Evolutionary conservation across 495 filamentous ascomycete genomes (phyloP).

Genomic region (Podospora australis): DNA sequence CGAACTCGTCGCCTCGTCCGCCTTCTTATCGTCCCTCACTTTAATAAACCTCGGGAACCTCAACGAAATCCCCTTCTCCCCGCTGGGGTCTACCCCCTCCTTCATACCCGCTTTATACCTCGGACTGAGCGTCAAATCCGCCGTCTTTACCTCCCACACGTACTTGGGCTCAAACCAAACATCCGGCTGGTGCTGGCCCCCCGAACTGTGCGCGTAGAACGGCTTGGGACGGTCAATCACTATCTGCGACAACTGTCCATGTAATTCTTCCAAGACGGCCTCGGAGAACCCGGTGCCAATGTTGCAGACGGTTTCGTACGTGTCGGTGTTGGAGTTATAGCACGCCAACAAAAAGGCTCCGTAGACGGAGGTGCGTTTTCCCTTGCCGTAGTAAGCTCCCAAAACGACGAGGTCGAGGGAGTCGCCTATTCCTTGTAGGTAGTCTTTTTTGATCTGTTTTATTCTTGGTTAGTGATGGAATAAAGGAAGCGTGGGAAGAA

Average conservation of each 20-base stretch:
- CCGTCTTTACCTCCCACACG: slow-evolving; percentile 97
- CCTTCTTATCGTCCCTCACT: slow-evolving; percentile 86
- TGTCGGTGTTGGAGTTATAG: slow-evolving; percentile 72
- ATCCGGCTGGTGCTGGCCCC: slow-evolving; percentile 88
- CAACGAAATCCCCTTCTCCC: slow-evolving; percentile 78
- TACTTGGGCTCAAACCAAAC: slow-evolving; percentile 94
- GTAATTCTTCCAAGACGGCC: slow-evolving; percentile 72
- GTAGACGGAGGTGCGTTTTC: slow-evolving; percentile 91
- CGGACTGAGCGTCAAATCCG: slow-evolving; percentile 87
- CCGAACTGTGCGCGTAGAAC: slow-evolving; percentile 80
- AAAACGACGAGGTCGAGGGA: slow-evolving; percentile 94
- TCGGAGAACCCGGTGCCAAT: slow-evolving; percentile 97
- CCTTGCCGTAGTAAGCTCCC: slow-evolving; percentile 88
- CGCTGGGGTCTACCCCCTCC: slow-evolving; percentile 59
- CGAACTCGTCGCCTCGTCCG: slow-evolving; percentile 79
- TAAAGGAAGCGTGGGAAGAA: neutral
- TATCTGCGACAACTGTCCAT: slow-evolving; percentile 60
- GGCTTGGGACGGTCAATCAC: slow-evolving; percentile 88
- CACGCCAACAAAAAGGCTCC: slow-evolving; percentile 93
- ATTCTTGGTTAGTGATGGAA: neutral
- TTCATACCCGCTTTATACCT: slow-evolving; percentile 75
- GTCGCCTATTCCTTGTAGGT: slow-evolving; percentile 86
- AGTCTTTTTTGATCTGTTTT: slow-evolving; percentile 87
- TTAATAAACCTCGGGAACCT: slow-evolving; percentile 91
- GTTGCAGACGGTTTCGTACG: slow-evolving; percentile 93